Conservation (phyloP, 805 yeast genomes). For the Lipomyces starkeyi region DNA sequence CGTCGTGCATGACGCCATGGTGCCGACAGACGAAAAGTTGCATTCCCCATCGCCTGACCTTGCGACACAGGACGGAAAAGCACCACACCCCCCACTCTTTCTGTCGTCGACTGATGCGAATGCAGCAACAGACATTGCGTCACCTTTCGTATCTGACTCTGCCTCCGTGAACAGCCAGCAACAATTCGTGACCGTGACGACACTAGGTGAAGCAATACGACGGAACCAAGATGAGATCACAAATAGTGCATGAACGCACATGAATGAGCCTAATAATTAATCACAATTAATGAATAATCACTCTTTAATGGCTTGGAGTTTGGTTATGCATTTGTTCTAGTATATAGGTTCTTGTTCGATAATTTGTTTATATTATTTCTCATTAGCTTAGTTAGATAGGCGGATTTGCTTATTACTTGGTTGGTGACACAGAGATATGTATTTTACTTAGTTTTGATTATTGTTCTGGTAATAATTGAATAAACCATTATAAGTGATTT, state of each 20-base stretch:
- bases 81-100: background rate
- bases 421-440: background rate
- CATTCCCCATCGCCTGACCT: background rate
- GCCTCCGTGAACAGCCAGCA: background rate
- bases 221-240: slow-evolving; percentile 20
- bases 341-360: background rate
- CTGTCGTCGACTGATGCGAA: background rate
- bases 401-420: background rate
- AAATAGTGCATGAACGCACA: background rate
- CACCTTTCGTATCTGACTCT: background rate
- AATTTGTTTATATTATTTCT: background rate
- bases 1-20: slow-evolving; percentile 14
- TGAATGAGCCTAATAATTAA: background rate
- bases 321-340: background rate
- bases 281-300: background rate
- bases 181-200: slow-evolving; percentile 16
- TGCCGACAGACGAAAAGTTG: background rate
- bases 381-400: no score
- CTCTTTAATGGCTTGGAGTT: background rate
- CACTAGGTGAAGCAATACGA: slow-evolving; percentile 27
- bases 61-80: background rate
- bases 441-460: background rate
- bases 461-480: no score
- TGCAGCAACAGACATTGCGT: background rate
- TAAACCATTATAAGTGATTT: no score